Conservation (phyloP, 129 eudicot species). For the Tanacetum coccineum region DNA sequence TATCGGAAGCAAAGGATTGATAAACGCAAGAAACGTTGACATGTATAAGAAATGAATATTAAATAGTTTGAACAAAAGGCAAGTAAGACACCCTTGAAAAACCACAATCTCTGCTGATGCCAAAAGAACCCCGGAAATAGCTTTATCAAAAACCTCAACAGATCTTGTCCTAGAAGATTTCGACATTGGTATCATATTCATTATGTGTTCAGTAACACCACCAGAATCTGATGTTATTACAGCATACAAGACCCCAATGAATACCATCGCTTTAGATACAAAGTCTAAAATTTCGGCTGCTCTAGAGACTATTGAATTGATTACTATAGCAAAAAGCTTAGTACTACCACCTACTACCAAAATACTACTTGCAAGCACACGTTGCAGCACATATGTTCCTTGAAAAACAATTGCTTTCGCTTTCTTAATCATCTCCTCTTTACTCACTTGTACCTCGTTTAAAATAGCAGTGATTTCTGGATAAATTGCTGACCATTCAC, state of each 20-base stretch:
- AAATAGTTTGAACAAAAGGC: conserved; percentile 79
- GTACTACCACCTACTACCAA: conserved; percentile 79
- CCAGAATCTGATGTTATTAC: conserved; percentile 90
- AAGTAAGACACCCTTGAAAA: conserved; percentile 93
- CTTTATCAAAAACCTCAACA: conserved; percentile 89
- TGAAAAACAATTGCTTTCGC: conserved; percentile 78
- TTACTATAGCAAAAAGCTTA: conserved; percentile 52
- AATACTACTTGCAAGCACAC: conserved; percentile 64
- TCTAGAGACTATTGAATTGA: conserved; percentile 72
- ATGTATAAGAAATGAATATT: conserved; percentile 80
- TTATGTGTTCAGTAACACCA: conserved; percentile 89
- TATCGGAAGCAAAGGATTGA: conserved; percentile 81
- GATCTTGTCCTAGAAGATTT: conserved; percentile 58
- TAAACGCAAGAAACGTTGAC: conserved; percentile 80
- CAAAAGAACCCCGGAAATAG: conserved; percentile 81
- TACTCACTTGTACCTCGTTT: conserved; percentile 49
- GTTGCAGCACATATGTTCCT: conserved; percentile 71
- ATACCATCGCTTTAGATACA: conserved; percentile 73
- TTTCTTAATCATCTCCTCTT: conserved; percentile 71
- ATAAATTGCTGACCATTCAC: conserved; percentile 77
- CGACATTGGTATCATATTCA: conserved; percentile 70
- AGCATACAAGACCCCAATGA: conserved; percentile 85
- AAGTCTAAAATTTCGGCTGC: conserved; percentile 83
- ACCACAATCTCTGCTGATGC: conserved; percentile 88
- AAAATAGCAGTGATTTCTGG: conserved; percentile 62